These are phyloP conservation scores for Rhododendron ovatum DNA, from an alignment of 148 eudicot species.

Conservation along the genomic window DNA sequence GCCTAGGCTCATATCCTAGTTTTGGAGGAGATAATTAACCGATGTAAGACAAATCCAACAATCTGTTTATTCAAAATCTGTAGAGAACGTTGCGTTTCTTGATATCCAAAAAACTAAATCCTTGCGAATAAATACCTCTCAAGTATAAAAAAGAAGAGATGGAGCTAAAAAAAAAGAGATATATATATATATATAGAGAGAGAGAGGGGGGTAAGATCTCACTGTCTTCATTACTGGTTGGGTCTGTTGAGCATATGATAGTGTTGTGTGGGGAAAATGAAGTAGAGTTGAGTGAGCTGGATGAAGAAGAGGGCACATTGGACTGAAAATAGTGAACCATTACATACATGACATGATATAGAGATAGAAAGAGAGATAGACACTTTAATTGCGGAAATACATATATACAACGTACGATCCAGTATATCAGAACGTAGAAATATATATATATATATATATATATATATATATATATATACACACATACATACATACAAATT, in stretches of 20 bases:
- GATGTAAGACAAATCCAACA: too few species aligned
- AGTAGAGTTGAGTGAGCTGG: constrained; percentile 8
- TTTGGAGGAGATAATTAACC: too few species aligned
- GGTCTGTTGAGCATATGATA: constrained; percentile 12
- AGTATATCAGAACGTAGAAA: not conserved
- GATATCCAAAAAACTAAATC: not conserved
- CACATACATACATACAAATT: not conserved
- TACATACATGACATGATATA: not conserved
- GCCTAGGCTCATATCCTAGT: too few species aligned
- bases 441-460: not conserved
- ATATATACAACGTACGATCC: not conserved
- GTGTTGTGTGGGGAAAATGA: constrained; percentile 5
- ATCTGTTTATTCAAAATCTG: not conserved
- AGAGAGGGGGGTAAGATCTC: not conserved
- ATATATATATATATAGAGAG: not conserved
- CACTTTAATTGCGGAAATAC: too few species aligned
- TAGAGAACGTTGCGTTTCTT: not conserved
- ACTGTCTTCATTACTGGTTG: constrained; percentile 10
- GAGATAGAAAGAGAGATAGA: too few species aligned
- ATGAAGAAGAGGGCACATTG: constrained; percentile 8
- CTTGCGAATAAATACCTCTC: not conserved
- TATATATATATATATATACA: not conserved
- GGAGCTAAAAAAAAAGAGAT: not conserved
- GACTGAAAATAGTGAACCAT: not conserved
- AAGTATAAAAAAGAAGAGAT: not conserved